These are phyloP conservation scores for Filobasidium uniguttulatum DNA, from an alignment of 1,284 basidiomycete species.

Conservation along the genomic window DNA sequence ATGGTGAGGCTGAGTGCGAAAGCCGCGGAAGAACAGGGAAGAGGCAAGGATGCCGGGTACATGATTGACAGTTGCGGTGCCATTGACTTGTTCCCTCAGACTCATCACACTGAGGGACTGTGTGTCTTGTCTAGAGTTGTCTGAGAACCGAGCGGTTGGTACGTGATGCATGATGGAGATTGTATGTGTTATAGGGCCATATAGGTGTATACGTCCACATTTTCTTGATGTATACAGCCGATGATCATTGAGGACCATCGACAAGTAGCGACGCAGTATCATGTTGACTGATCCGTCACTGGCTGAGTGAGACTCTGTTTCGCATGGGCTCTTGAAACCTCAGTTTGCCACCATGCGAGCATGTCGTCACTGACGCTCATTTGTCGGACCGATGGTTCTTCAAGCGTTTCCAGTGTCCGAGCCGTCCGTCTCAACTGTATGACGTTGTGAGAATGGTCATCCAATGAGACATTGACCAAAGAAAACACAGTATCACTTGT, in stretches of 20 bases:
- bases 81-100: slow-evolving; percentile 87
- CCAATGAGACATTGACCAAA: too few relatives aligned
- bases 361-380: slow-evolving; percentile 29
- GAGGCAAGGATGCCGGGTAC: slow-evolving; percentile 36
- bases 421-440: slow-evolving; percentile 31
- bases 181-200: too few relatives aligned
- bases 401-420: slow-evolving; percentile 33
- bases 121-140: slow-evolving; percentile 13
- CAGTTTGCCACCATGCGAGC: slow-evolving; percentile 31
- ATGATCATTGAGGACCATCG: too few relatives aligned
- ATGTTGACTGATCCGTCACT: too few relatives aligned
- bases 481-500: too few relatives aligned
- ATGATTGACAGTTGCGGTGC: slow-evolving; percentile 65
- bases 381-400: slow-evolving; percentile 25
- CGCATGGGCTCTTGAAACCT: not conserved
- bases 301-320: too few relatives aligned
- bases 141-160: too few relatives aligned
- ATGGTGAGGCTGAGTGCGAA: slow-evolving; percentile 19
- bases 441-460: too few relatives aligned
- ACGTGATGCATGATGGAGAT: not conserved
- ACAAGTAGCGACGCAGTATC: too few relatives aligned
- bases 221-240: too few relatives aligned
- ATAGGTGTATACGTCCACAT: too few relatives aligned
- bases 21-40: slow-evolving; percentile 20
- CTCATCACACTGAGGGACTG: slow-evolving; percentile 46